Percentiles rank a stretch among this genome's conserved stretches.
phyloP scores from a whole-genome alignment of 1,284 basidiomycete genomes.

The Macrocystidia cucumis region DNA sequence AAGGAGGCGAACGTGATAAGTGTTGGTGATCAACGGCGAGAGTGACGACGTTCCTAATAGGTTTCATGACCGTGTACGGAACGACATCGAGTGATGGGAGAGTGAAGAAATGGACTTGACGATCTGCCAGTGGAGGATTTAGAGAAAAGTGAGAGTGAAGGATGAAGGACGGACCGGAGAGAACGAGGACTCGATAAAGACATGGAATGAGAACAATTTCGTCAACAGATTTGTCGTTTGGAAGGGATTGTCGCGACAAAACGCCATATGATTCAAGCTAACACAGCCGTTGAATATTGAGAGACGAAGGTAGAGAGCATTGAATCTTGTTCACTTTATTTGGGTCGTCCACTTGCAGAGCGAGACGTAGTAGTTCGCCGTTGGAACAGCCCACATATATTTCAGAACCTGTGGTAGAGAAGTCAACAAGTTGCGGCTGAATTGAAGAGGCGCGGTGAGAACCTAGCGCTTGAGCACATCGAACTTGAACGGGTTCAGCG shows the following conservation, averaged over 20 bases:
- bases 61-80: slow-evolving; percentile 57
- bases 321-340: slow-evolving; percentile 39
- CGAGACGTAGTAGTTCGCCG: slow-evolving; percentile 62
- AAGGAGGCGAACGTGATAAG: slow-evolving; percentile 43
- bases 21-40: slow-evolving; percentile 80
- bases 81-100: slow-evolving; percentile 75
- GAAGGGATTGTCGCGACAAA: slow-evolving; percentile 58
- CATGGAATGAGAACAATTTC: slow-evolving; percentile 74
- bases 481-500: too few species aligned
- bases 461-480: slow-evolving; percentile 44
- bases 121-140: slow-evolving; percentile 40
- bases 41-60: slow-evolving; percentile 71
- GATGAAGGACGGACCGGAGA: slow-evolving; percentile 48
- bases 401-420: slow-evolving; percentile 43
- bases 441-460: slow-evolving; percentile 9
- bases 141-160: slow-evolving; percentile 12
- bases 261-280: slow-evolving; percentile 61
- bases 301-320: slow-evolving; percentile 2
- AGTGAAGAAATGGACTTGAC: slow-evolving; percentile 72
- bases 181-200: slow-evolving; percentile 61
- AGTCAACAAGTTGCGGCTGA: not conserved
- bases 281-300: slow-evolving; percentile 3
- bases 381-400: slow-evolving; percentile 71
- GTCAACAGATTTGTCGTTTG: slow-evolving; percentile 59
- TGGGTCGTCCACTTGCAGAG: slow-evolving; percentile 48